phyloP scores from a whole-genome alignment of 1,139 yeast genomes.

The Yamadazyma diospyri region DNA sequence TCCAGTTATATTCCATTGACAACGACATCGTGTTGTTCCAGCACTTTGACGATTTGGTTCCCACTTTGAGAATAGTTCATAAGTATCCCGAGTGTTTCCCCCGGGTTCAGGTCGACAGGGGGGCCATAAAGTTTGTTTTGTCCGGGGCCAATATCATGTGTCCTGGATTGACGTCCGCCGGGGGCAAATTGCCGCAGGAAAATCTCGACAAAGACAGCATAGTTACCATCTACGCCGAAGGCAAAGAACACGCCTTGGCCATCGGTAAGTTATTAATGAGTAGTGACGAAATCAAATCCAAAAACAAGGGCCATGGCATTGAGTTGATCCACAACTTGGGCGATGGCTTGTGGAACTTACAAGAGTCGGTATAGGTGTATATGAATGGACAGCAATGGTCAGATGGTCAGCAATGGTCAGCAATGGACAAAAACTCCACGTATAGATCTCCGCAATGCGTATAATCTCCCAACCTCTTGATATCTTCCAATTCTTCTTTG shows the following conservation, averaged over 20 bases:
- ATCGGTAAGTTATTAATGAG: conserved; percentile 85
- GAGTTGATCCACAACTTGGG: conserved; percentile 84
- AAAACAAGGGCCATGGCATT: conserved; percentile 87
- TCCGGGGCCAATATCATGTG: conserved; percentile 98
- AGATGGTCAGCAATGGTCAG: no score
- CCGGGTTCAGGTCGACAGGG: conserved; percentile 86
- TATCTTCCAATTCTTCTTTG: conserved; percentile 23
- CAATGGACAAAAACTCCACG: conserved; percentile 1
- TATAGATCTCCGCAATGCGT: conserved; percentile 8
- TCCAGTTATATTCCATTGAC: conserved; percentile 73
- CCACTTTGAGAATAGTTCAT: conserved; percentile 75
- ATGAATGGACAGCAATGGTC: no score
- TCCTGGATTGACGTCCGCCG: conserved; percentile 91
- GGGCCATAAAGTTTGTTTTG: conserved; percentile 90
- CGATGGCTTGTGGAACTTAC: conserved; percentile 79
- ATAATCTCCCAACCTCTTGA: conserved; percentile 32
- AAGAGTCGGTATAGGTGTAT: conserved; percentile 19
- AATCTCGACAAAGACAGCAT: conserved; percentile 61
- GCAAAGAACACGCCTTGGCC: conserved; percentile 88
- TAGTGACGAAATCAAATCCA: conserved; percentile 79
- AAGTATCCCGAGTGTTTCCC: conserved; percentile 82
- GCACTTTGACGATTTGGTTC: conserved; percentile 80
- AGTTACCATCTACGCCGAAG: conserved; percentile 87
- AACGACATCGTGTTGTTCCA: conserved; percentile 76
- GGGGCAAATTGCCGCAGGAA: conserved; percentile 79